These are phyloP conservation scores for Colletotrichum salicis DNA, from an alignment of 2,329 filamentous ascomycete species.

Conservation along the genomic window DNA sequence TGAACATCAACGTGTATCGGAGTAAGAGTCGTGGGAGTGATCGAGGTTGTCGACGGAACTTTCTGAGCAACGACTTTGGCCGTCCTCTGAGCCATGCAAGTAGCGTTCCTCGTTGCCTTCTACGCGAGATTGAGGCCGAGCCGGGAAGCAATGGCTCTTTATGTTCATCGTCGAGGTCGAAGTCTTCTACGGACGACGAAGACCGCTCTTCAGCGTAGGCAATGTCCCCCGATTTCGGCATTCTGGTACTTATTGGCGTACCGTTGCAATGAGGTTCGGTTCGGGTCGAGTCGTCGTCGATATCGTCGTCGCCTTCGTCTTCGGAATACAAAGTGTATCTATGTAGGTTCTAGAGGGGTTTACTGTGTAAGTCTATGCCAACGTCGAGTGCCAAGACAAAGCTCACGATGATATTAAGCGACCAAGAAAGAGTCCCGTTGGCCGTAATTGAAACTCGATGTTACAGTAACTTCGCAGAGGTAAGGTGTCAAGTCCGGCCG, in stretches of 20 bases:
- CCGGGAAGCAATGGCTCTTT: constrained; percentile 25
- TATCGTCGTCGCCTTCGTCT: not conserved
- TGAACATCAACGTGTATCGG: constrained; percentile 40
- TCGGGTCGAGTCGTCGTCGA: not conserved
- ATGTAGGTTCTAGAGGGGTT: not conserved
- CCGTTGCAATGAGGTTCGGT: not conserved
- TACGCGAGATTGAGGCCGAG: not conserved
- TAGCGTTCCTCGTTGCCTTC: constrained; percentile 7
- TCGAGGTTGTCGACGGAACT: constrained; percentile 31
- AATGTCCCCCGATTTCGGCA: constrained; percentile 4
- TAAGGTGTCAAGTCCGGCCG: constrained; percentile 1
- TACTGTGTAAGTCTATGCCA: not conserved
- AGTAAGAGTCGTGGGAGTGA: constrained; percentile 30
- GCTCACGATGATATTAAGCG: not conserved
- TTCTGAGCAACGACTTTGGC: constrained; percentile 24
- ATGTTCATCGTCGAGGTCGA: constrained; percentile 24
- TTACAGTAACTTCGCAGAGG: not conserved
- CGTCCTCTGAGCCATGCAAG: constrained; percentile 26
- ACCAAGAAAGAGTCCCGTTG: no score
- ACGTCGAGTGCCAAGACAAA: not conserved
- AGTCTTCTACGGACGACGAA: constrained; percentile 21
- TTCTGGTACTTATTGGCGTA: not conserved
- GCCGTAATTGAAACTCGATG: not conserved
- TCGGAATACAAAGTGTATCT: not conserved
- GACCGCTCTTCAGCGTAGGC: not conserved